Evolutionary conservation across 441 rosid species (phyloP), one percentile per base, ranked within the genome.

Genomic region (Populus hybrid): DNA sequence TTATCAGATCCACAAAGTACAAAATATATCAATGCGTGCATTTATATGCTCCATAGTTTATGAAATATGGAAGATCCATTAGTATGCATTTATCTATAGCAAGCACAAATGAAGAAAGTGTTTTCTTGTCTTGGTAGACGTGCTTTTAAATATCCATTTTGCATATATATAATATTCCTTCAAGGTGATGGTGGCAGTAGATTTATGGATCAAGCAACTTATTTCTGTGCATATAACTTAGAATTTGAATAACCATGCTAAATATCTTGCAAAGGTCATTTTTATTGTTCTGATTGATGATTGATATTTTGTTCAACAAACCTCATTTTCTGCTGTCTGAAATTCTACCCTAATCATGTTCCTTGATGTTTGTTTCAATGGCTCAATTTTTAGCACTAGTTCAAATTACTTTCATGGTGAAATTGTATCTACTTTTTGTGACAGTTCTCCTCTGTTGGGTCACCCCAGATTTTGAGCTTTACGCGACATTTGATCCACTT

Each of bases 381-480:
- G 36, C 24, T 18, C 6, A 3, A 24, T n/a, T 14, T 12, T 71
- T 1, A 35, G 16, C 7, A 7, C 64, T 12, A 8, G 6, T 61
- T 61, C 20, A 6, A 24, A 74, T 33, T 45, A 45, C 20, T 14
- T 45, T 45, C 20, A 45, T 73, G 45, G 53, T 59, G 42, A 21
- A 10, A 73, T 68, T 59, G 61, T 12, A 7, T 64, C 9, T 31
- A 56, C 45, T 2, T 42, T 79, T 77, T 79, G 78, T 66, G 45
- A 77, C 98, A 96, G 99, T 92, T 79, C 87, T 94, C 35, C 92
- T 96, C 66, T 96, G 98, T 83, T 96, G 99, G 99, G 92, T 93
- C 61, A 96, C 99, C 10, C 98, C 89, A 76, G 99, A 96, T 86
- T 94, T 96, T 82, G 99, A 96, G 82, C 96, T 96, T 77, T 96